Percentiles rank a stretch among this genome's conserved stretches.
Evolutionary conservation across 305 asterid genomes (phyloP).

Genomic region (Fraxinus angustifolia): DNA sequence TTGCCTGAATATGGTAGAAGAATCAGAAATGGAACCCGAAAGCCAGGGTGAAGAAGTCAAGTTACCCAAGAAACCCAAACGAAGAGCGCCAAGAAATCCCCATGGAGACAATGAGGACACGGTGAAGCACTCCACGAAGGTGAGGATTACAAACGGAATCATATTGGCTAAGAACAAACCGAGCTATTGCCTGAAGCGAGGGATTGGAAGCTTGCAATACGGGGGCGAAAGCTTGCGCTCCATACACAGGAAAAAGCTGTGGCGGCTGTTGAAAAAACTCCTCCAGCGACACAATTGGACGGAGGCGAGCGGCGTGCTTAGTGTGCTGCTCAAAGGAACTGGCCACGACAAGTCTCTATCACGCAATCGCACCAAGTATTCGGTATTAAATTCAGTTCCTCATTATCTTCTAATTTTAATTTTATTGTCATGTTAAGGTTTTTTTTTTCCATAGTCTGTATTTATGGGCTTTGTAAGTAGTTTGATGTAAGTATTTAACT

Average conservation of each 20-base stretch:
- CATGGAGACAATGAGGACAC: constrained; percentile 30
- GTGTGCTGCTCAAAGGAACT: constrained; percentile 61
- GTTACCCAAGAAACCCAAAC: constrained; percentile 1
- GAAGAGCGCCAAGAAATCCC: constrained; percentile 13
- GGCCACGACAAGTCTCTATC: constrained; percentile 36
- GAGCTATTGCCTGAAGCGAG: constrained; percentile 55
- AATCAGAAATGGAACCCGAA: constrained; percentile 17
- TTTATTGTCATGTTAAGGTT: not conserved
- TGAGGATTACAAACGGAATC: constrained; percentile 29
- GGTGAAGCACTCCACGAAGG: constrained; percentile 15
- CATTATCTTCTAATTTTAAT: not conserved
- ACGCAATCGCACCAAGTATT: constrained; percentile 59
- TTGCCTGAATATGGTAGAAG: constrained; percentile 23
- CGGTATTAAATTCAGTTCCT: constrained; percentile 34
- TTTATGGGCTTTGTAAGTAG: not conserved
- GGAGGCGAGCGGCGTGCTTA: constrained; percentile 71
- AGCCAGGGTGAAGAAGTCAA: constrained; percentile 18
- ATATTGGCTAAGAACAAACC: constrained; percentile 43
- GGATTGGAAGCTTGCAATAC: constrained; percentile 34
- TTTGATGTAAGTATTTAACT: not conserved
- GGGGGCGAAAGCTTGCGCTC: constrained; percentile 39
- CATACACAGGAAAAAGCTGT: constrained; percentile 47
- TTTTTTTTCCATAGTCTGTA: not conserved
- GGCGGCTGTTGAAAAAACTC: constrained; percentile 41
- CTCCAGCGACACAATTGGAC: constrained; percentile 52